A percentile compares a stretch with the other conserved stretches of the same genome.
phyloP scores from a whole-genome alignment of 2,329 filamentous ascomycete species.

The Trichoderma koningiopsis region DNA sequence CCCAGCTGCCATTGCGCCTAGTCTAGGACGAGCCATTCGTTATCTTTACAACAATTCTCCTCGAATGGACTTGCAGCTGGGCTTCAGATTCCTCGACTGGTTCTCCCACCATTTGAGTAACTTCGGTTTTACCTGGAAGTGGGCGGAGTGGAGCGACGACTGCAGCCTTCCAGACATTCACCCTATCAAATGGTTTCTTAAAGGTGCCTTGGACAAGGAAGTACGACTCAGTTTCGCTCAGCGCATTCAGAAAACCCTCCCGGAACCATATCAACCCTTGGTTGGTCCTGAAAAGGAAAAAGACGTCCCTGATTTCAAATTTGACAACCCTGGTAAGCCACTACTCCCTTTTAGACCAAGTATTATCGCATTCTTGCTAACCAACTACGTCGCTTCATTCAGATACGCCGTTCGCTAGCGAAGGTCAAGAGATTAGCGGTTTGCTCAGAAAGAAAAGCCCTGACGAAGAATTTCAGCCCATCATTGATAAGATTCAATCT shows the following conservation, averaged over 20 bases:
- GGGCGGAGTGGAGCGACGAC: slow-evolving; percentile 94
- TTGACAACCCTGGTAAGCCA: slow-evolving; percentile 68
- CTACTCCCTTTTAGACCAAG: not conserved
- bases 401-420: slow-evolving; percentile 79
- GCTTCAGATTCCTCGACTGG: slow-evolving; percentile 91
- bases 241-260: slow-evolving; percentile 90
- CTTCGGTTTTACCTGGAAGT: slow-evolving; percentile 99
- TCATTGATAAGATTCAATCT: slow-evolving; percentile 80
- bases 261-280: slow-evolving; percentile 76
- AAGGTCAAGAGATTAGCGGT: slow-evolving; percentile 79
- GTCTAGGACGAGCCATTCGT: slow-evolving; percentile 87
- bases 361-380: not conserved
- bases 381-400: slow-evolving; percentile 21
- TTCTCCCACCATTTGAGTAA: slow-evolving; percentile 98
- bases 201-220: slow-evolving; percentile 90
- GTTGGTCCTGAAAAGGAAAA: slow-evolving; percentile 89
- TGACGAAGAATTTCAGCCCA: slow-evolving; percentile 81
- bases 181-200: slow-evolving; percentile 91
- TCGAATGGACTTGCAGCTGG: slow-evolving; percentile 82
- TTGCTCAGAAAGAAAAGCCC: slow-evolving; percentile 82
- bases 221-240: slow-evolving; percentile 95
- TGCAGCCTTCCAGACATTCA: slow-evolving; percentile 74
- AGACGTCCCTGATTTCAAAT: slow-evolving; percentile 96
- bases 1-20: slow-evolving; percentile 93
- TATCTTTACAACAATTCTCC: slow-evolving; percentile 84